Conservation (phyloP, 2,329 filamentous ascomycete species). For the Penicillium sp. region DNA sequence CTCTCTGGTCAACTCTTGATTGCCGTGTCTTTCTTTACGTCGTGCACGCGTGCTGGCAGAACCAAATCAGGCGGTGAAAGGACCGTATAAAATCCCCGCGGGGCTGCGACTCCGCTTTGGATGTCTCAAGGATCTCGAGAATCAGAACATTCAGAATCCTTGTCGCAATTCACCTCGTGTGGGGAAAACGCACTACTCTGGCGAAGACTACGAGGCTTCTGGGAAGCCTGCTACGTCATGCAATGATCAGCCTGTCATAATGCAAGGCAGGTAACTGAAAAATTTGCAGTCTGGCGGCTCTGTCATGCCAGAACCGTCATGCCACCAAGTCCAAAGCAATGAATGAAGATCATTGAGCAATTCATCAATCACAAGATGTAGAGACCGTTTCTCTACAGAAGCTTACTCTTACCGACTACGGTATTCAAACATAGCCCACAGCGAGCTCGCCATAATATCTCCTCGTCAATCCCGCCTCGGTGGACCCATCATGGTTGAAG, state of each 20-base stretch:
- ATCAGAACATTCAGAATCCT: too few relatives aligned
- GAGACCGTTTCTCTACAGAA: background rate
- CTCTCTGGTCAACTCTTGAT: too few relatives aligned
- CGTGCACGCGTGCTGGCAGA: background rate
- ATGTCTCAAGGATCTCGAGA: too few relatives aligned
- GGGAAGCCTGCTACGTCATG: background rate
- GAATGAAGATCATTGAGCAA: background rate
- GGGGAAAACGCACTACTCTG: too few relatives aligned
- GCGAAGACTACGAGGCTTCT: background rate
- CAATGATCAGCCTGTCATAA: background rate
- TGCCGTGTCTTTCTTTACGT: background rate
- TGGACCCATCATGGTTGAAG: constrained; percentile 65
- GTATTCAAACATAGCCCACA: too few relatives aligned
- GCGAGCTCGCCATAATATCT: constrained; percentile 75
- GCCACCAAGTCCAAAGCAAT: too few relatives aligned
- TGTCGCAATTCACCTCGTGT: too few relatives aligned
- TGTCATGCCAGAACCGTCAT: too few relatives aligned
- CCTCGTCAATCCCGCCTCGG: constrained; percentile 61
- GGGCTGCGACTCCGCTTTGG: too few relatives aligned
- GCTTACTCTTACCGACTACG: background rate
- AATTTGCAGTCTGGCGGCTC: background rate
- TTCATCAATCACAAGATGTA: background rate
- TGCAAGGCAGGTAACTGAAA: background rate
- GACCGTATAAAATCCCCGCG: background rate
- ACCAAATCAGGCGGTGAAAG: background rate